Evolutionary conservation across 805 yeast genomes (phyloP), one percentile per base, ranked within the genome.

Genomic region (baker's yeast (Saccharomyces cerevisiae)): DNA sequence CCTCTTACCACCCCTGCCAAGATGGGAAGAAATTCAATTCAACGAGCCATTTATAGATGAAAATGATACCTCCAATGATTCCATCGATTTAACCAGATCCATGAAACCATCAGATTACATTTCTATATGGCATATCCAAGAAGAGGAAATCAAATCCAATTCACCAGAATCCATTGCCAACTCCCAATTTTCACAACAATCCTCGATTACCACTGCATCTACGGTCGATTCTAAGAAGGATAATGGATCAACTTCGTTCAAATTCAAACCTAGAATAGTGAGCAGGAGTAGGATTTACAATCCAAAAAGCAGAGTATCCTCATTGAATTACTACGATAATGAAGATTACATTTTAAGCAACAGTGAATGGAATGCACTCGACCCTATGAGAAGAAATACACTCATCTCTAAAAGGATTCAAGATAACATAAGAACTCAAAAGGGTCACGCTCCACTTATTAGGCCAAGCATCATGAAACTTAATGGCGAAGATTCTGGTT

Each of bases 121-220:
- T 14, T 59, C 66, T 3, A 66, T 69, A 4, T 69, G 72, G 72
- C 71, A 66, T 52, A 56, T 53, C 11, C 72, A 69, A 49, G 68
- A 66, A 49, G 53, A 53, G n/a, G 47, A 27, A 14, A 57, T 50
- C 24, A 57, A 57, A 14, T 30, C 51, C 1, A 14, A 50, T 8
- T 66, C 70, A 4, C 70, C 70, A 10, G 60, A 62, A 6, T 36
- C 57, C 1, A 60, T 64, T 46, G 24, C 60, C 4, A 62, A 65
- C 48, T 65, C 69, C 0, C 60, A 62, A 52, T 65, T 67, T 53
- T 58, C 66, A 10, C 55, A 60, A 14, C 59, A 36, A 13, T 36
- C 43, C 8, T 17, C 43, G 2, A 6, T 36, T 6, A 36, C 53
- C n/a, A 58, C 64, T 6, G 51, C 48, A 14, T 59, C 66, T 2